Base-by-base conservation (phyloP, 352 stramenopile species). In the Pythium brassicae region DNA sequence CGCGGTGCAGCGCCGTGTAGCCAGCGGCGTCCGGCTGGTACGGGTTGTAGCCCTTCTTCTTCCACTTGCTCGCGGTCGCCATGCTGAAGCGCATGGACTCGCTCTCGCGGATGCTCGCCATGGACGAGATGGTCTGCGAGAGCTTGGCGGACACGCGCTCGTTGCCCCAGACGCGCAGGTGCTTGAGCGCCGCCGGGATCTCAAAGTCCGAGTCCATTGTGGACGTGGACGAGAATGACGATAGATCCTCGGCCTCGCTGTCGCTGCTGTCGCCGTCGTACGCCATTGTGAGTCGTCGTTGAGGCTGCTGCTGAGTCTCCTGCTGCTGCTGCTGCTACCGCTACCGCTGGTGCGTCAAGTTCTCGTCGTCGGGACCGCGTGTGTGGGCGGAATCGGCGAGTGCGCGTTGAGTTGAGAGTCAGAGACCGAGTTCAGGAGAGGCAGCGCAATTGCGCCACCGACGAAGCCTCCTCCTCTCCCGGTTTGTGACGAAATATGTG, bases 181-280 rank as follows among this genome's bases (percentile, higher is more conserved):
- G 67, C 59, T 86, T 77, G 27, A 91, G 68, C 52, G 74, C 74
- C 61, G 80, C 76, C 22, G 82, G 82, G 59, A 89, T 87, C 66
- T 92, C 82, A 59, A 87, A 89, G 66, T 92, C 82, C 59, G 78
- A 92, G 75, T 89, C 82, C 79, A 92, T 89, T 20, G 78, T 89
- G 17, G 82, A 92, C 48, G 78, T 89, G 15, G 78, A 92, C 37
- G 82, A 82, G 69, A 89, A 86, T 25, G 78, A 89, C 35, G 66
- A 83, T 53, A 84, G 76, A 42, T 87, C 76, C 52, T 85, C 76
- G 48, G 54, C 56, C 63, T 69, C 65, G 23, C 44, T 59, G 42
- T 50, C 56, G 37, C 59, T 50, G 47, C 63, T 61, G 57, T 59
- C 50, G 35, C 27, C 52, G 22, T 34, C 63, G 46, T 63, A 70